Conservation (phyloP, 2,329 filamentous ascomycete species). For the Arthrinium puccinioides region DNA sequence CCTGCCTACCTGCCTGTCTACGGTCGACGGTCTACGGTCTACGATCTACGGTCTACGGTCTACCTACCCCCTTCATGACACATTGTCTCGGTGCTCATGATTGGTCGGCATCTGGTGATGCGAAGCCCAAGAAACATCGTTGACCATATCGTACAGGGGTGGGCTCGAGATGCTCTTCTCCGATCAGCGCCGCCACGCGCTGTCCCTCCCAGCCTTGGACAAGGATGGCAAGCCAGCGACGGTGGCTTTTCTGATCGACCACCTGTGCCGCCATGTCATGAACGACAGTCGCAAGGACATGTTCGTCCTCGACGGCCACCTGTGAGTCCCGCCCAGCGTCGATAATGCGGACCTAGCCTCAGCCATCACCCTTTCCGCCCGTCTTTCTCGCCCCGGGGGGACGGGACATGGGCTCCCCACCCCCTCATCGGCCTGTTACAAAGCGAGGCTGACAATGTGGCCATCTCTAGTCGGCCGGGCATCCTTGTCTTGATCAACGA, state of each 20-base stretch:
- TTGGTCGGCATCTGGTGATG: neutral
- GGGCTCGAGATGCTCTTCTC: conserved; percentile 93
- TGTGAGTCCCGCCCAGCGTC: conserved; percentile 72
- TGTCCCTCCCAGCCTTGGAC: conserved; percentile 60
- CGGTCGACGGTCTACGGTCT: no score
- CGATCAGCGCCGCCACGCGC: conserved; percentile 65
- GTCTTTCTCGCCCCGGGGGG: no score
- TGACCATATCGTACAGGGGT: conserved; percentile 47
- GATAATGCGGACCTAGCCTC: no score
- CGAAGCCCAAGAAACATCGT: neutral
- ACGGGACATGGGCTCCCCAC: no score
- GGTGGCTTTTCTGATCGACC: conserved; percentile 67
- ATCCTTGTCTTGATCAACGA: conserved; percentile 97
- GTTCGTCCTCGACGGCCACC: conserved; percentile 78
- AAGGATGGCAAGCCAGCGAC: conserved; percentile 54
- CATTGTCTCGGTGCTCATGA: neutral
- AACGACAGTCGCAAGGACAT: conserved; percentile 78
- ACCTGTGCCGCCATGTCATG: conserved; percentile 79
- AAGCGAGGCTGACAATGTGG: conserved; percentile 15
- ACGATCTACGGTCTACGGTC: no score
- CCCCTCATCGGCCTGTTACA: neutral
- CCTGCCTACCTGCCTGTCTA: no score
- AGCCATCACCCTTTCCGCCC: conserved; percentile 4
- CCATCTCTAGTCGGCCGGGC: conserved; percentile 66
- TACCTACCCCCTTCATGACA: conserved; percentile 5